Base-by-base conservation (phyloP, 1,139 yeast species). In the Blastobotrys persicus region DNA sequence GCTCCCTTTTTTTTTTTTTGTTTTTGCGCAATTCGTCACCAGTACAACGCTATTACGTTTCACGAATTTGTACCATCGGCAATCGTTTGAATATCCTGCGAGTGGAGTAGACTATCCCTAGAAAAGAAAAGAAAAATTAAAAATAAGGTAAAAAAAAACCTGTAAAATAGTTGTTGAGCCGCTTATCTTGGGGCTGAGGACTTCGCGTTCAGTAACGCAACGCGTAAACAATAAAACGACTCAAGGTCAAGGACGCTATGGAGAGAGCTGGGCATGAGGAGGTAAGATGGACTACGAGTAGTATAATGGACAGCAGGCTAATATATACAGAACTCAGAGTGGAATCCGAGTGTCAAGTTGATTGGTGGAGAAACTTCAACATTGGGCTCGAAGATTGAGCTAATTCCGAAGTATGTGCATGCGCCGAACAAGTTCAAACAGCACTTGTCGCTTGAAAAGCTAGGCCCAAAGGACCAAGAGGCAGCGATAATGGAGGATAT, bases 401-500 rank as follows among this genome's bases (percentile, higher is more conserved):
- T 60, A 2, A 56, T 63, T 38, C 57, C 58, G 12, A 56, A 61
- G 48, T 59, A 59, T 41, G 47, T 63, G 9, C 55, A 54, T 4
- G 44, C 49, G 2, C 50, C 55, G 3, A 40, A 46, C 26, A 47
- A 45, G 45, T 46, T 17, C 41, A 57, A 34, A 12, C 48, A 39
- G 41, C 55, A 31, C 17, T 20, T 45, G 4, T 26, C 51, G 14
- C 32, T 53, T 14, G 54, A 50, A 13, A 44, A 37, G 13, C 42
- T 48, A 13, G 46, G 50, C 31, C 35, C 48, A 12, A 42, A 45
- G 23, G 18, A 48, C 2, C 96, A 88, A 63, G 96, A 88, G 62
- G 83, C 85, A 0, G 72, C 84, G 16, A 76, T 91, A 1, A 74
- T 86, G 28, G 77, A 79, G 53, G 98, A 92, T 63, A 65, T 89